These are phyloP conservation scores for Acephala macrosclerotiorum DNA, from an alignment of 2,329 filamentous ascomycete species.

Conservation along the genomic window DNA sequence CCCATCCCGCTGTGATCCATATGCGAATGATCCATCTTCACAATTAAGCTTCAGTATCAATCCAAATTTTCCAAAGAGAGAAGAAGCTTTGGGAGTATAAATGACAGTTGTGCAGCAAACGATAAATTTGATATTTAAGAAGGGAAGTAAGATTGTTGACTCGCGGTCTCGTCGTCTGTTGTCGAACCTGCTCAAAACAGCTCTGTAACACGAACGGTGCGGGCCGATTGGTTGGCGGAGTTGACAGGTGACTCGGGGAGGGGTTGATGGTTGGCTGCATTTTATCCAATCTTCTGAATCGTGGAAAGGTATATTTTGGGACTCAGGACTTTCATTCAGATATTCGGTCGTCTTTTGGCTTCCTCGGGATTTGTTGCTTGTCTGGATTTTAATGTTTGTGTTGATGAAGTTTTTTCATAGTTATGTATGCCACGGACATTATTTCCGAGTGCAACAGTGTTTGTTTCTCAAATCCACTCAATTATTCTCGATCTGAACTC, in stretches of 20 bases:
- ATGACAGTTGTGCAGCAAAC: constrained; percentile 5
- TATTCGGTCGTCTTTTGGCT: neutral
- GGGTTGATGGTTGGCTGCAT: neutral
- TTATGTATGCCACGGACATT: no score
- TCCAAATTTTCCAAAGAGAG: neutral
- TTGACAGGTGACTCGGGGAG: neutral
- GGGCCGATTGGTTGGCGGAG: constrained; percentile 2
- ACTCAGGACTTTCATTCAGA: neutral
- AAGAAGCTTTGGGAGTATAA: neutral
- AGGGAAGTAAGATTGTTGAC: neutral
- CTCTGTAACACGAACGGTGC: neutral
- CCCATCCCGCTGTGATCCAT: constrained; percentile 61
- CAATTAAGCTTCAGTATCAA: neutral
- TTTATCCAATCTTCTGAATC: neutral
- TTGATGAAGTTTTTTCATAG: no score
- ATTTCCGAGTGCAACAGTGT: no score
- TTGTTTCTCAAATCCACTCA: no score
- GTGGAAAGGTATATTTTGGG: neutral
- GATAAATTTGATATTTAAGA: neutral
- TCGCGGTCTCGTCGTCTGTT: constrained; percentile 7
- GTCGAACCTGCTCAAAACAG: neutral
- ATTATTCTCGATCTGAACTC: no score
- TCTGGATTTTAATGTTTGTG: neutral
- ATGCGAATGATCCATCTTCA: constrained; percentile 35
- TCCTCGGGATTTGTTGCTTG: neutral